Evolutionary conservation across 2,329 filamentous ascomycete species (phyloP).

Genomic region (Scorias spongiosa): DNA sequence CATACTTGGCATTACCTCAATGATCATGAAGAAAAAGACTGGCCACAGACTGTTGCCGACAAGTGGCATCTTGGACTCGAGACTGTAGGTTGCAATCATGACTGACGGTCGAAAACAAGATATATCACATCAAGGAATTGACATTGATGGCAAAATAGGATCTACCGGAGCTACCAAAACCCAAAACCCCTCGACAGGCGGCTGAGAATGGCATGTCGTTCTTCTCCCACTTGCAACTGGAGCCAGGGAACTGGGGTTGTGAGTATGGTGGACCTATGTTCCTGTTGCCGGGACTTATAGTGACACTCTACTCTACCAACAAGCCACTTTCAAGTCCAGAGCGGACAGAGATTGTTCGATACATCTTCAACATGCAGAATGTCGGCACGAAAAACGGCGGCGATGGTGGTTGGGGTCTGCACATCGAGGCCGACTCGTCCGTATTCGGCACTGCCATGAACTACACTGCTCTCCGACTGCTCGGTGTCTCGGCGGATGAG

Average conservation of each 20-base stretch:
- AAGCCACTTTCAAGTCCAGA: constrained; percentile 70
- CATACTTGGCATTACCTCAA: constrained; percentile 90
- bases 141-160: constrained; percentile 34
- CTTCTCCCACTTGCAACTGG: constrained; percentile 77
- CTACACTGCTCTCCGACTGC: constrained; percentile 63
- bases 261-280: constrained; percentile 99
- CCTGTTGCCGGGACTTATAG: constrained; percentile 68
- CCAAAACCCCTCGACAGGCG: constrained; percentile 59
- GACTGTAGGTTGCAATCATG: constrained; percentile 40
- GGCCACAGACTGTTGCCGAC: constrained; percentile 82
- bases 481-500: constrained; percentile 74
- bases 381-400: constrained; percentile 36
- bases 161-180: constrained; percentile 53
- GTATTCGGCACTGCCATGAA: constrained; percentile 85
- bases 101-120: neutral
- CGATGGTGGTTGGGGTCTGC: constrained; percentile 93
- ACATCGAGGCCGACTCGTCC: constrained; percentile 84
- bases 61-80: constrained; percentile 74
- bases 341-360: constrained; percentile 80
- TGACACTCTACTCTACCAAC: constrained; percentile 77
- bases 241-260: constrained; percentile 86
- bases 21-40: constrained; percentile 53
- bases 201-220: constrained; percentile 74
- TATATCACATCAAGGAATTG: constrained; percentile 1
- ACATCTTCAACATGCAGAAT: constrained; percentile 72